Percentiles rank a stretch among this genome's conserved stretches.
phyloP scores from a whole-genome alignment of 2,329 filamentous ascomycete species.

The Neobulgaria alba region DNA sequence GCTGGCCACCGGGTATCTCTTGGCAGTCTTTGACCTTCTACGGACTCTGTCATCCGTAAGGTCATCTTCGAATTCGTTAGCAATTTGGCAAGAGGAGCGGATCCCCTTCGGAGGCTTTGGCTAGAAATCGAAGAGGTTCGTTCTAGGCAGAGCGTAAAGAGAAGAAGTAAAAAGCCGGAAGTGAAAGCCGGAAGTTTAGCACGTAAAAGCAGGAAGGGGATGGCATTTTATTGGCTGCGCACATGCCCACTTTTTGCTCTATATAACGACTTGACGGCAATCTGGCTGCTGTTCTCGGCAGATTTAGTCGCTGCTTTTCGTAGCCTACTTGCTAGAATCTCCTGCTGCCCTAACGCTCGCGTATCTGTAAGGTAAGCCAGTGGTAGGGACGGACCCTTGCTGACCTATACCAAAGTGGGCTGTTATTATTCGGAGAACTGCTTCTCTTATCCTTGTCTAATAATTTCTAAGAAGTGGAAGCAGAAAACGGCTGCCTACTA shows the following conservation, averaged over 20 bases:
- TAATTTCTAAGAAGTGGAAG: too few species aligned
- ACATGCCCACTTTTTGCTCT: conserved; percentile 4
- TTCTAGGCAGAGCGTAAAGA: too few species aligned
- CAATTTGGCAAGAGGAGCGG: conserved; percentile 8
- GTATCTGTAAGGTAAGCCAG: conserved; percentile 17
- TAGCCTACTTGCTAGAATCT: conserved; percentile 16
- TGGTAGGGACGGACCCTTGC: conserved; percentile 8
- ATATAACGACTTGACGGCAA: conserved; percentile 15
- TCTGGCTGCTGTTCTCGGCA: conserved; percentile 17
- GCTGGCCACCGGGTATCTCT: conserved; percentile 10
- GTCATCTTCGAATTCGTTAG: conserved; percentile 17
- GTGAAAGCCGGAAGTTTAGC: too few species aligned
- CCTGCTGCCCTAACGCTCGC: conserved; percentile 15
- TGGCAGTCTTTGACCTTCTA: conserved; percentile 7
- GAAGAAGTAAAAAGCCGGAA: too few species aligned
- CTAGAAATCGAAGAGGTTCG: conserved; percentile 2
- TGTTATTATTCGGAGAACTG: neutral
- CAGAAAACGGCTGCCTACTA: neutral
- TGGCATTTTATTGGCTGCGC: too few species aligned
- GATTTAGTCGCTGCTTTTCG: conserved; percentile 16
- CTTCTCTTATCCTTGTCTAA: neutral
- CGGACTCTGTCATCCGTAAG: conserved; percentile 12
- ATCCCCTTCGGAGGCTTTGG: conserved; percentile 1
- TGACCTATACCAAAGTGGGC: neutral
- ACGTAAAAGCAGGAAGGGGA: too few species aligned